Evolutionary conservation across 179 eudicot species (phyloP).

Genomic region (Heliamphora pulchella): DNA sequence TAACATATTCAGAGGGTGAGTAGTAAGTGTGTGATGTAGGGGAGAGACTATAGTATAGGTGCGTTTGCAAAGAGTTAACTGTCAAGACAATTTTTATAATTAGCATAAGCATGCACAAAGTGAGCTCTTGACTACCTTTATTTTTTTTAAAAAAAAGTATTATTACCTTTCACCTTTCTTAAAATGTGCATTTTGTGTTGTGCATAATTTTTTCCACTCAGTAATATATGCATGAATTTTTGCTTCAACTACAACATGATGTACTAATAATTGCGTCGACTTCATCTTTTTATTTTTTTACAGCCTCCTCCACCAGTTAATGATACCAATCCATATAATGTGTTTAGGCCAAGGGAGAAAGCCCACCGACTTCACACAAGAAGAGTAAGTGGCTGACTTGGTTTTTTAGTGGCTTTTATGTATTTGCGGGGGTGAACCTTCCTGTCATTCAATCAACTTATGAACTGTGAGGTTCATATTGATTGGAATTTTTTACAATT

Average conservation of each 20-base stretch:
- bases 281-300: constrained; percentile 10
- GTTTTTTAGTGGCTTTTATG: not conserved
- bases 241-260: constrained; percentile 2
- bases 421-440: not conserved
- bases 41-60: not conserved
- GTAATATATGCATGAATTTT: not conserved
- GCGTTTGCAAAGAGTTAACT: not conserved
- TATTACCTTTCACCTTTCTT: too few relatives aligned
- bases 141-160: not conserved
- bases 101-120: not conserved
- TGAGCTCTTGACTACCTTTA: not conserved
- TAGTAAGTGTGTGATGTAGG: not conserved
- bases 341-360: constrained; percentile 96
- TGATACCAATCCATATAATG: constrained; percentile 97
- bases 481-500: not conserved
- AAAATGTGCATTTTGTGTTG: not conserved
- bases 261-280: not conserved
- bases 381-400: constrained; percentile 49
- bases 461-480: not conserved
- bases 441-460: not conserved
- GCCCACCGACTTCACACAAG: constrained; percentile 94
- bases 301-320: constrained; percentile 98
- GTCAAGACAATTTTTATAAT: not conserved
- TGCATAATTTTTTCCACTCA: not conserved
- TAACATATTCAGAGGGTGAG: not conserved